Base-by-base conservation (phyloP, 345 rosid genomes). In the Reutealis trisperma region DNA sequence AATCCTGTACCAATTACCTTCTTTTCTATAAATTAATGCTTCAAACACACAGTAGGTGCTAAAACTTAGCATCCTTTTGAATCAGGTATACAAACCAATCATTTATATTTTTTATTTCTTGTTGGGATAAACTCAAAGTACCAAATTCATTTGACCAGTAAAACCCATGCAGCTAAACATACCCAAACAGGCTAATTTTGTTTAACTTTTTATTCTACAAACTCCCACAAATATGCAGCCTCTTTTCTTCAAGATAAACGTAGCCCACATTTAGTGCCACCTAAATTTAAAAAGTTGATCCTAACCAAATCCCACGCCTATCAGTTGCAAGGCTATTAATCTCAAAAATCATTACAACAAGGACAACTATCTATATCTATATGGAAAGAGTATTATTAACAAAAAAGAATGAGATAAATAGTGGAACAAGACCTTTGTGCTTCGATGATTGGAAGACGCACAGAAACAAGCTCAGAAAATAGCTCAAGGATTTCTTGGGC, bases 401-500 rank as follows among this genome's bases (percentile, higher is more conserved):
- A 44, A 57, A 59, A 9, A n/a, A 18, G 49, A 12, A 15, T 14
- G 44, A 61, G 7, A 77, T 30, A 73, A 14, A 67, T 21, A 71
- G 54, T 73, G 75, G 71, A 55, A 78, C 42, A 74, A 55, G 27
- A 93, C 99, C 96, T 91, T 86, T 96, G 99, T 7, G 89, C 83
- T 84, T 96, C 99, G 16, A 96, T 92, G 65, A 96, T 88, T 0
- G 98, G 99, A 85, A 96, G 97, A 37, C 99, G 98, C 63, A 93
- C 98, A 45, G 90, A 79, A 9, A 96, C 89, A 30, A 96, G 96
- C 83, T 96, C 96, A 55, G 92, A 88, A 70, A 91, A 96, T 25
- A 96, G 89, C 83, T 96, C 99, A 70, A 93, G 77, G 72, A 96
- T 87, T 90, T 96, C 99, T 83, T 96, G 99, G 71, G 98, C 98